Evolutionary conservation across 2,329 filamentous ascomycete genomes (phyloP).

Genomic region (Ophiosphaerella korrae): DNA sequence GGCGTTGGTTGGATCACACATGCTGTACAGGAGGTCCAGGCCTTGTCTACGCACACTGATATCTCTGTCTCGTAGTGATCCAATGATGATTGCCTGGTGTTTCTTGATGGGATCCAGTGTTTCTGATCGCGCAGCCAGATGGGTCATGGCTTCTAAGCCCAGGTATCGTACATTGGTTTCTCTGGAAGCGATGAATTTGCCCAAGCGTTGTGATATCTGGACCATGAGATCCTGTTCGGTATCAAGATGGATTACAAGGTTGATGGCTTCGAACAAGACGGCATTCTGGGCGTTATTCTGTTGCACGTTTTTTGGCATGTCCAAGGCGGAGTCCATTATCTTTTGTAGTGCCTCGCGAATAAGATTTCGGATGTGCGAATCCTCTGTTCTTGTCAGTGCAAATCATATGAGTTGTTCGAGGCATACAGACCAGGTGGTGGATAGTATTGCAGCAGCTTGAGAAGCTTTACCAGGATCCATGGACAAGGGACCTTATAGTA

Average conservation of each 20-base stretch:
- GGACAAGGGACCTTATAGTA: slow-evolving; percentile 99
- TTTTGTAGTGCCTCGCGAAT: slow-evolving; percentile 90
- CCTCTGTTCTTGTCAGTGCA: slow-evolving; percentile 63
- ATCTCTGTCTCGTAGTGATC: slow-evolving; percentile 90
- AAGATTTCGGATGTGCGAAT: slow-evolving; percentile 87
- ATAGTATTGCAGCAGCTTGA: slow-evolving; percentile 93
- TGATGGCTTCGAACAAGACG: slow-evolving; percentile 97
- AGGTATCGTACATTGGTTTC: slow-evolving; percentile 98
- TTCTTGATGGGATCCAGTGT: slow-evolving; percentile 97
- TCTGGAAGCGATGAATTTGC: slow-evolving; percentile 93
- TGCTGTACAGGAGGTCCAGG: slow-evolving; percentile 95
- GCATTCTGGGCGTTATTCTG: slow-evolving; percentile 99
- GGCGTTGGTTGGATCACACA: slow-evolving; percentile 97
- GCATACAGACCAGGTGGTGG: slow-evolving; percentile 75
- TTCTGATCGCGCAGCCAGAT: slow-evolving; percentile 90
- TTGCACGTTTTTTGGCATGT: slow-evolving; percentile 96
- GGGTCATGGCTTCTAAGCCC: slow-evolving; percentile 96
- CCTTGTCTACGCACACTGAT: slow-evolving; percentile 97
- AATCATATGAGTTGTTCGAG: background rate
- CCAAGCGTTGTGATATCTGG: slow-evolving; percentile 87
- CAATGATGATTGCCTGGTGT: slow-evolving; percentile 94
- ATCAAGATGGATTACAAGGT: slow-evolving; percentile 95
- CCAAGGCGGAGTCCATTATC: slow-evolving; percentile 88
- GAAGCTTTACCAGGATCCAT: slow-evolving; percentile 95
- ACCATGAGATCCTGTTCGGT: slow-evolving; percentile 95